These are phyloP conservation scores for Dinochytrium kinnereticum DNA, from an alignment of 371 early-diverging fungal genomes.

Conservation along the genomic window DNA sequence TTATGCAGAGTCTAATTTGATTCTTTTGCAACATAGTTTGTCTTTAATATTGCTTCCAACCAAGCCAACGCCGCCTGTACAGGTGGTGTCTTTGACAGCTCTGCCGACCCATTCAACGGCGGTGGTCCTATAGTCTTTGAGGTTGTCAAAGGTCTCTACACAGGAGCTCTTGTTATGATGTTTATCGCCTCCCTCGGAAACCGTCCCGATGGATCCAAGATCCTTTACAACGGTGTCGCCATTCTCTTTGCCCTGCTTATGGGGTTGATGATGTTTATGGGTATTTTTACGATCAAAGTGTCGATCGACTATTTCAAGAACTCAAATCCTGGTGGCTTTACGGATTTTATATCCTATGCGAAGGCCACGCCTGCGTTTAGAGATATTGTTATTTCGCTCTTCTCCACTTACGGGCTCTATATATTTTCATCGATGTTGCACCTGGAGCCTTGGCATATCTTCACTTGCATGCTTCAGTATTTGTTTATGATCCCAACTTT, in stretches of 20 bases:
- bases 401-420: conserved; percentile 83
- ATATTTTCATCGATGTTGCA: conserved; percentile 37
- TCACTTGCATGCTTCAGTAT: conserved; percentile 51
- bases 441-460: conserved; percentile 56
- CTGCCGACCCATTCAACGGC: conserved; percentile 49
- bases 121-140: conserved; percentile 37
- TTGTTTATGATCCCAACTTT: conserved; percentile 48
- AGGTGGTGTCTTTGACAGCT: conserved; percentile 30
- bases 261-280: conserved; percentile 68
- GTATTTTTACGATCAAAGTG: conserved; percentile 36
- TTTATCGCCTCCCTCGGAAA: conserved; percentile 90
- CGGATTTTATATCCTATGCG: conserved; percentile 19
- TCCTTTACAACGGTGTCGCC: conserved; percentile 66
- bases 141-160: conserved; percentile 41
- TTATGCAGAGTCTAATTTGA: conserved; percentile 31
- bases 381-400: conserved; percentile 73
- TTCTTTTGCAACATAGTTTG: conserved; percentile 15
- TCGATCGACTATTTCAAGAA: conserved; percentile 7
- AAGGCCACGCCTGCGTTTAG: conserved; percentile 58
- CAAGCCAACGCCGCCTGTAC: conserved; percentile 22
- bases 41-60: conserved; percentile 17
- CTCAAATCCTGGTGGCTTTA: conserved; percentile 14
- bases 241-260: conserved; percentile 75
- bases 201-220: conserved; percentile 83
- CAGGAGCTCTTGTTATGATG: conserved; percentile 49